Conservation (phyloP, 1,139 yeast genomes). For the Geotrichum carabidarum region DNA sequence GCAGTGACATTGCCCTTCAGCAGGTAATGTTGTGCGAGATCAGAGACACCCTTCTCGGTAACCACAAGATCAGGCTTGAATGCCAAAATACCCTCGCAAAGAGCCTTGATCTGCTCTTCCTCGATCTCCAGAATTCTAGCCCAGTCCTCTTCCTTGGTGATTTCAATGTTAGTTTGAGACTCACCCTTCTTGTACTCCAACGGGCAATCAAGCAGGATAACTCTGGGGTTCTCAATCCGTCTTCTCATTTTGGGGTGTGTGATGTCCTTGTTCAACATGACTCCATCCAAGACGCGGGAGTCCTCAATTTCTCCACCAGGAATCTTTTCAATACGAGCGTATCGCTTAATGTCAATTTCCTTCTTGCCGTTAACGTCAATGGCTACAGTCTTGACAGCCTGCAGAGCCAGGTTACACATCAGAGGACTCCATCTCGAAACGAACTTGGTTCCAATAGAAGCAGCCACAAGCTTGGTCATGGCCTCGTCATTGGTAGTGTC, state of each 20-base stretch:
- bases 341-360: conserved; percentile 90
- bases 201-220: conserved; percentile 89
- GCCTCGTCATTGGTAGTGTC: conserved; percentile 80
- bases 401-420: conserved; percentile 85
- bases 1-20: conserved; percentile 92
- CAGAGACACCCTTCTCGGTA: conserved; percentile 98
- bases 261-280: conserved; percentile 90
- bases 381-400: conserved; percentile 81
- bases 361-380: conserved; percentile 58
- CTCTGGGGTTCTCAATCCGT: conserved; percentile 78
- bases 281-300: conserved; percentile 82
- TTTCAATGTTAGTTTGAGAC: conserved; percentile 96
- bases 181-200: conserved; percentile 98
- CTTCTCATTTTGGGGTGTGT: conserved; percentile 98
- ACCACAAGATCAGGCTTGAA: conserved; percentile 91
- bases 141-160: conserved; percentile 96
- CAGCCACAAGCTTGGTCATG: conserved; percentile 78
- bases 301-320: conserved; percentile 97
- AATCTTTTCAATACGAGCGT: conserved; percentile 87
- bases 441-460: conserved; percentile 95
- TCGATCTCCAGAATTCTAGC: conserved; percentile 90
- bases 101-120: conserved; percentile 87
- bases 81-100: conserved; percentile 81
- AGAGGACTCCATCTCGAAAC: conserved; percentile 84
- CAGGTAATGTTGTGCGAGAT: conserved; percentile 93